phyloP scores from a whole-genome alignment of 2,329 filamentous ascomycete genomes.

The Ceratocystis colombiana region DNA sequence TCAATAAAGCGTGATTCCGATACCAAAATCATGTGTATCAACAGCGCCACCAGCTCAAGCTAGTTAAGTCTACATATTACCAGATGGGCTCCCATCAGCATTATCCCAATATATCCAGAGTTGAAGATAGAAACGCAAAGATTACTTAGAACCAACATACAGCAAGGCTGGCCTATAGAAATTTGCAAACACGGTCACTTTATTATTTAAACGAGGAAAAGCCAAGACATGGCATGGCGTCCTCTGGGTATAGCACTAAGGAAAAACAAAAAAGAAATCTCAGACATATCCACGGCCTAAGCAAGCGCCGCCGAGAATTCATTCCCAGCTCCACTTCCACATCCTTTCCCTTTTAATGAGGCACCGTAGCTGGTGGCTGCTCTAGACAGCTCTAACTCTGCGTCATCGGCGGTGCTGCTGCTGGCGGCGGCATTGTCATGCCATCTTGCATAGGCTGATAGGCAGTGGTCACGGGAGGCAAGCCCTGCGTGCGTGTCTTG shows the following conservation, averaged over 20 bases:
- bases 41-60: too few relatives aligned
- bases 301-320: not conserved
- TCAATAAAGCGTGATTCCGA: too few relatives aligned
- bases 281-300: not conserved
- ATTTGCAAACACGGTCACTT: not conserved
- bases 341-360: not conserved
- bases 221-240: not conserved
- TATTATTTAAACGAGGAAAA: not conserved
- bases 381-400: not conserved
- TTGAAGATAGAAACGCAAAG: too few relatives aligned
- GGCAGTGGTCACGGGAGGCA: slow-evolving; percentile 30
- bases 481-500: slow-evolving; percentile 28
- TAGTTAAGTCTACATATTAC: too few relatives aligned
- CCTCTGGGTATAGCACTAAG: not conserved
- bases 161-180: not conserved
- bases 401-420: not conserved
- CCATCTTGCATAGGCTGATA: slow-evolving; percentile 34
- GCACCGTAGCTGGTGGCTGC: not conserved
- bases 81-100: too few relatives aligned
- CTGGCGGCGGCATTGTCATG: slow-evolving; percentile 33
- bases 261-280: not conserved
- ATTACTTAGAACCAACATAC: not conserved
- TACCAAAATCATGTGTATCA: too few relatives aligned
- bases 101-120: too few relatives aligned
- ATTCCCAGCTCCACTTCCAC: not conserved